Evolutionary conservation across 129 eudicot genomes (phyloP), one percentile per base, ranked within the genome.

Genomic region (Escallonia rubra): DNA sequence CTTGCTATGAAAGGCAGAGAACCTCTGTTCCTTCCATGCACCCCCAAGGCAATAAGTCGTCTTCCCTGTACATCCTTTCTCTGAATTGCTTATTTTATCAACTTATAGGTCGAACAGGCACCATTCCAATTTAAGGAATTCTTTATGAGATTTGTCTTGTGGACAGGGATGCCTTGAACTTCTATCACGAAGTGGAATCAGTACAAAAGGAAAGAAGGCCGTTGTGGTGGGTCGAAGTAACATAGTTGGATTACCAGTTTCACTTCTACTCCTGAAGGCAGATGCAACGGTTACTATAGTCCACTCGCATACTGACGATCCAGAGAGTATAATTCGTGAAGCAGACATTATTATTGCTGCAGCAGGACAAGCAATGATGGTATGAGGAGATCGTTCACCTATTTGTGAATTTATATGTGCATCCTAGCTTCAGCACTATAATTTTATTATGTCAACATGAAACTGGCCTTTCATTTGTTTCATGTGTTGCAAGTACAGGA

Each of bases 1-100:
- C 91, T 94, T 74, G 99, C 99, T 44, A 94, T 94, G 99, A 94
- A 94, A 81, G 99, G 96, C 84, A 83, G 99, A 81, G 90, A 89
- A 45, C 99, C 99, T 12, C 80, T 94, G 46, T 94, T 80, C 72
- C 85, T 80, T 72, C 99, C 99, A 70, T 94, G 99, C 88, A 89
- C 99, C 63, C 99, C 99, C 61, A 94, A 89, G 96, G 99, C 79
- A 78, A 77, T 70, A 34, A 59, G 48, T 52, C 34, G 34, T 23
- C 34, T 23, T 23, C 34, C 34, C 34, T 23, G 34, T 23, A 23
- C 34, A 23, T 23, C 34, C 34, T 23, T 23, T 23, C 34, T 23
- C 34, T 23, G 34, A 23, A 43, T n/a, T 8, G 12, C 40, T 63
- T 6, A 46, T 46, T 61, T 7, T 4, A 10, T 10, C 23, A 64